A percentile compares a stretch with the other conserved stretches of the same genome.
Conservation (phyloP, 345 rosid species). For the Moricandia arvensis region DNA sequence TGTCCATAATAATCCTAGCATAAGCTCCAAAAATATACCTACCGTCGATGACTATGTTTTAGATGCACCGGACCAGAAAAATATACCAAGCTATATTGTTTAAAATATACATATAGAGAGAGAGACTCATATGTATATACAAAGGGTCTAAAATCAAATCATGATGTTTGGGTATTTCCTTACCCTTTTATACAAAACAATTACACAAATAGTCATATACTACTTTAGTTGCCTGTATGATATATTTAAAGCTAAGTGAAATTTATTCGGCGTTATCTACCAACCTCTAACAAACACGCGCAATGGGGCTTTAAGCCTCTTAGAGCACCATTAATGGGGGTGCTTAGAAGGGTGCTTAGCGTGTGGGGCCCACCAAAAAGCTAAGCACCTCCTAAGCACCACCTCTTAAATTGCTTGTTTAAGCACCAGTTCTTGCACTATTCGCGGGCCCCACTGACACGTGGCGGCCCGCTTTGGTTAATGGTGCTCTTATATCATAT, state of each 20-base stretch:
- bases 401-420: too few relatives aligned
- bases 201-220: neutral
- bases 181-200: neutral
- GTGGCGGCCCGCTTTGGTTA: too few relatives aligned
- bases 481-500: neutral
- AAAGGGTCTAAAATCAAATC: neutral
- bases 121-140: neutral
- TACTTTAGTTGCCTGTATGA: too few relatives aligned
- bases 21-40: neutral
- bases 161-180: neutral
- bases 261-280: neutral
- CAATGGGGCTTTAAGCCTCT: too few relatives aligned
- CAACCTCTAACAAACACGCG: slow-evolving; percentile 28
- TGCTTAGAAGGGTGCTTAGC: too few relatives aligned
- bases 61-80: neutral
- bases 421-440: too few relatives aligned
- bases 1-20: neutral
- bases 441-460: too few relatives aligned
- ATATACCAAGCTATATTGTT: neutral
- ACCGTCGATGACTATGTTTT: neutral
- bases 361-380: too few relatives aligned
- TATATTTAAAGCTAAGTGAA: too few relatives aligned
- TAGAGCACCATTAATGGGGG: too few relatives aligned
- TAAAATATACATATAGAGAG: too few relatives aligned
- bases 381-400: too few relatives aligned